Conservation (phyloP, 306 rosid species). For the Lathyrus tuberosus region DNA sequence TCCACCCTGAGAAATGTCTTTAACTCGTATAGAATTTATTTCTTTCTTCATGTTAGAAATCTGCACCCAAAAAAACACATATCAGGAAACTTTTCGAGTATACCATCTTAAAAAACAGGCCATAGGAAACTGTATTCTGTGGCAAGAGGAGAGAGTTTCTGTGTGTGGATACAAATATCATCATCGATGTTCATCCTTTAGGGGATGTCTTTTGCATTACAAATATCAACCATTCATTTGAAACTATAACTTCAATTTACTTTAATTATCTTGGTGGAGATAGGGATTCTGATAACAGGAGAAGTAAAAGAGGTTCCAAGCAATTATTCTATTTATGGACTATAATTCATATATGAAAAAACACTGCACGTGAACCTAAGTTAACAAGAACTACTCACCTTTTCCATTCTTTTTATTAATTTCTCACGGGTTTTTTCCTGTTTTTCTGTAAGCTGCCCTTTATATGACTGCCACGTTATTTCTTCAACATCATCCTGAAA, state of each 20-base stretch:
- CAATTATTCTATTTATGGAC: constrained; percentile 24
- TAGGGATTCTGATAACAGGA: constrained; percentile 12
- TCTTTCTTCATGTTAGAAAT: constrained; percentile 93
- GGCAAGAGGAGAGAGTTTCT: neutral
- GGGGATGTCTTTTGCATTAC: constrained; percentile 6
- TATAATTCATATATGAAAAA: constrained; percentile 26
- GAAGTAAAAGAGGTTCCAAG: neutral
- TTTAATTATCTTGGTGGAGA: neutral
- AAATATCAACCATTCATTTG: constrained; percentile 15
- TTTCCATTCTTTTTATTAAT: constrained; percentile 82
- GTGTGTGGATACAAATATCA: constrained; percentile 3
- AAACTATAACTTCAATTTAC: constrained; percentile 17
- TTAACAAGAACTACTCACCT: constrained; percentile 52
- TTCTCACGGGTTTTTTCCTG: constrained; percentile 92
- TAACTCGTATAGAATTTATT: constrained; percentile 90
- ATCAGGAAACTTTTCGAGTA: constrained; percentile 10
- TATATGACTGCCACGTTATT: constrained; percentile 93
- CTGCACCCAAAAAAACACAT: constrained; percentile 49
- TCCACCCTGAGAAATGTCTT: constrained; percentile 97
- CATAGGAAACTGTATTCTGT: constrained; percentile 10
- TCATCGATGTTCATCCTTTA: neutral
- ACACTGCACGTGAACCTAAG: constrained; percentile 10
- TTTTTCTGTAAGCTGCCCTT: constrained; percentile 90
- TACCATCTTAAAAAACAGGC: constrained; percentile 12
- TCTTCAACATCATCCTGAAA: constrained; percentile 84